phyloP scores from a whole-genome alignment of 2,329 filamentous ascomycete species.

The Arthroderma uncinatum region DNA sequence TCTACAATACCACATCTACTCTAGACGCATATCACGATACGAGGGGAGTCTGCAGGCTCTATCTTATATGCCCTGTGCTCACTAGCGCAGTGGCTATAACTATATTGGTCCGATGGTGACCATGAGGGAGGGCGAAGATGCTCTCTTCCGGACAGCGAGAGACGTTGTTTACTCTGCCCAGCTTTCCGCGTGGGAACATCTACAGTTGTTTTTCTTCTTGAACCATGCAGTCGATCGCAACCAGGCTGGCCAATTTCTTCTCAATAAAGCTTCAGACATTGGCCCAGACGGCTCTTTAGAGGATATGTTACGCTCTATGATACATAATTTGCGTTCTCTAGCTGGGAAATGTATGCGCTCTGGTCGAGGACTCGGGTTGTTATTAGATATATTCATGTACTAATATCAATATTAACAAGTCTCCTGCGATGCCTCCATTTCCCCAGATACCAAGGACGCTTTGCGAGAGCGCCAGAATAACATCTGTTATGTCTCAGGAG shows the following conservation, averaged over 20 bases:
- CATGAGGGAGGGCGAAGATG: not conserved
- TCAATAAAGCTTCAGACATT: not conserved
- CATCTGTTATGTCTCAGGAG: slow-evolving; percentile 10
- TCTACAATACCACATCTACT: too few relatives aligned
- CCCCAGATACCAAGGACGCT: slow-evolving; percentile 1
- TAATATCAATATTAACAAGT: not conserved
- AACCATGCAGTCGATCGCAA: not conserved
- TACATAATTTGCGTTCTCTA: not conserved
- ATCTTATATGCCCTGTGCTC: too few relatives aligned
- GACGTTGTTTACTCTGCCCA: not conserved
- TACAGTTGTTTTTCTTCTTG: not conserved
- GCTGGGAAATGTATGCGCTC: not conserved
- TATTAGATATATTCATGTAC: not conserved
- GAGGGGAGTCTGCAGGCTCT: too few relatives aligned
- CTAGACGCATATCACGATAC: too few relatives aligned
- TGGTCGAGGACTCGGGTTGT: not conserved
- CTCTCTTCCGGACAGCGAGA: not conserved
- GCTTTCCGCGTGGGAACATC: not conserved
- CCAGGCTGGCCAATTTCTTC: not conserved
- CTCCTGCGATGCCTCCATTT: not conserved
- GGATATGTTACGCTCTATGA: not conserved
- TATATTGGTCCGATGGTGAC: too few relatives aligned
- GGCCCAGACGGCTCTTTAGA: not conserved
- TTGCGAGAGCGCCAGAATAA: slow-evolving; percentile 5
- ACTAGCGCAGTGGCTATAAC: too few relatives aligned